Conservation (phyloP, 495 filamentous ascomycete species). For the Hypoxylon rickii region DNA sequence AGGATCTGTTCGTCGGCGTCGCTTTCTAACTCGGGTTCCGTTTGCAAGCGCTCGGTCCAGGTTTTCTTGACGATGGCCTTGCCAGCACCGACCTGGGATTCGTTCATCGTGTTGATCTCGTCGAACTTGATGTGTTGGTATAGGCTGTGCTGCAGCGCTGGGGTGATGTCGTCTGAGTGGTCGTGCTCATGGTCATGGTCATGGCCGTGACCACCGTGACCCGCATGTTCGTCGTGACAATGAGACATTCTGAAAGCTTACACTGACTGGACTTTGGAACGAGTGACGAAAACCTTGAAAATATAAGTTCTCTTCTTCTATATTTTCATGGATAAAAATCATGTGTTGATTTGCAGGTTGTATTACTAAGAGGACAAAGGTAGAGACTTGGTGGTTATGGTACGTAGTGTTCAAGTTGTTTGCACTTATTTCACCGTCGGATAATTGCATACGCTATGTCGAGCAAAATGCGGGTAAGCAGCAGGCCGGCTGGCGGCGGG, state of each 20-base stretch:
- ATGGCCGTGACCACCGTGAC: conserved; percentile 40
- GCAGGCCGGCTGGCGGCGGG: no score
- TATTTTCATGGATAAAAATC: no score
- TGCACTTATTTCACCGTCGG: no score
- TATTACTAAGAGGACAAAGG: no score
- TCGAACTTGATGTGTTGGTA: conserved; percentile 92
- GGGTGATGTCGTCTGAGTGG: conserved; percentile 88
- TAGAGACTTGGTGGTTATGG: no score
- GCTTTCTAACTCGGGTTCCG: conserved; percentile 75
- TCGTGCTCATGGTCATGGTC: conserved; percentile 59
- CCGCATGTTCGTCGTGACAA: conserved; percentile 51
- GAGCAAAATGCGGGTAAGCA: conserved; percentile 19
- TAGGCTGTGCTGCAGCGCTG: conserved; percentile 82
- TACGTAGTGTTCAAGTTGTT: no score
- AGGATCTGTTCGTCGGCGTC: conserved; percentile 93
- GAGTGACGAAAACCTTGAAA: background rate
- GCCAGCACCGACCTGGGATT: conserved; percentile 68
- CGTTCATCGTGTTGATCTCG: conserved; percentile 83
- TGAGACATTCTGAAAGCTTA: conserved; percentile 48
- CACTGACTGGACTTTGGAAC: background rate
- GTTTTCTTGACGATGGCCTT: conserved; percentile 82
- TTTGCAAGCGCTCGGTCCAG: conserved; percentile 76
- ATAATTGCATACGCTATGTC: conserved; percentile 27
- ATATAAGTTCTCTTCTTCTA: background rate
- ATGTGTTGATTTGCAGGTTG: no score